Evolutionary conservation across 169 alveolate species (phyloP), one percentile per base, ranked within the genome.

Genomic region (Pseudocohnilembus persalinus): DNA sequence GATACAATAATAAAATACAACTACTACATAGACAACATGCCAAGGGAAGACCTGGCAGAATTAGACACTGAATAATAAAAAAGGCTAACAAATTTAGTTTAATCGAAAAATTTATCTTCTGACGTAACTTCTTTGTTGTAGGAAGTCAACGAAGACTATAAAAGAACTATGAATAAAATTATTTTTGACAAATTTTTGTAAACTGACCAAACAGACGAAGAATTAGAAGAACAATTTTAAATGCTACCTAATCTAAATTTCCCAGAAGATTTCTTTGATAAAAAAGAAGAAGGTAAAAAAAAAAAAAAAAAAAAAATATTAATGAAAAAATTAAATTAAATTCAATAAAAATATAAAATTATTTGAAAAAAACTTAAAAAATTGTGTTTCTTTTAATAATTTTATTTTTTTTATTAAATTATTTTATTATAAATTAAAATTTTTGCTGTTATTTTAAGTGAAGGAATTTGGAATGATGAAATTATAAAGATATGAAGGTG

Each of bases 121-220:
- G 90, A 86, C 30, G 74, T 85, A 4, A 86, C 86, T 31, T 73
- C 92, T 64, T 87, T 96, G 73, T 81, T 97, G 65, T 82, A 92
- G 30, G 98, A 97, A 77, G 97, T 95, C 32, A 94, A 95, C 85
- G 84, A 91, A 33, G 96, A 93, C 88, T 97, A 94, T 81, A 95
- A 96, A 30, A 92, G 99, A 79, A 96, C 99, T 20, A 97, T 97
- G 97, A 97, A 97, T 81, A 96, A 94, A 88, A 96, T 96, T 74
- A 96, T 96, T 63, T 95, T 96, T 83, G 98, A 97, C 87, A 96
- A 95, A 84, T 93, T 92, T 82, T 81, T 92, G 83, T n/a, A n/a
- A n/a, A n/a, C n/a, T n/a, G 92, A 87, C 29, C 93, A 95, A 28
- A 88, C 84, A 64, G 93, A 89, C 32, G 93, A 90, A 80, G 89